A percentile compares a stretch with the other conserved stretches of the same genome.
Conservation (phyloP, 1,284 basidiomycete species). For the Microbotryomycetes sp. region DNA sequence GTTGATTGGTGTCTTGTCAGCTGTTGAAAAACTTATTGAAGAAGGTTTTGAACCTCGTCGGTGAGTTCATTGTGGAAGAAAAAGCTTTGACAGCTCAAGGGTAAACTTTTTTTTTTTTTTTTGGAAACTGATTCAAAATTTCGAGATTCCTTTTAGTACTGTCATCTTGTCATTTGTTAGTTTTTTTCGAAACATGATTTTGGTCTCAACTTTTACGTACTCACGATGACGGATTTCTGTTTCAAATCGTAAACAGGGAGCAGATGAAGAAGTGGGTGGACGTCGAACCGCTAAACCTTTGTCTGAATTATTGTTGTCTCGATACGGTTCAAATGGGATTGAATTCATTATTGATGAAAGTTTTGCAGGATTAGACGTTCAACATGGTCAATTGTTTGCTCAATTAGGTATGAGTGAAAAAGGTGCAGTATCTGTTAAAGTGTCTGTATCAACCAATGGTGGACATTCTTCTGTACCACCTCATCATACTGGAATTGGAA, state of each 20-base stretch:
- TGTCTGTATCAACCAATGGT: slow-evolving; percentile 35
- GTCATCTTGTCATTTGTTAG: slow-evolving; percentile 61
- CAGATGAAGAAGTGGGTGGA: slow-evolving; percentile 61
- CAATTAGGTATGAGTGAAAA: slow-evolving; percentile 48
- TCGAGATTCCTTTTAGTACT: too few species aligned
- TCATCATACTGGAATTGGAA: slow-evolving; percentile 51
- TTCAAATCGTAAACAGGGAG: too few species aligned
- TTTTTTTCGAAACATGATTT: too few species aligned
- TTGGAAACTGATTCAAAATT: not conserved
- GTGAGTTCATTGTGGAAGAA: slow-evolving; percentile 2
- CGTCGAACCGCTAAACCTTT: slow-evolving; percentile 55
- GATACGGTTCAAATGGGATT: slow-evolving; percentile 57
- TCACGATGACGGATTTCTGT: too few species aligned
- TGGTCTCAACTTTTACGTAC: too few species aligned
- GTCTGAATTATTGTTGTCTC: slow-evolving; percentile 48
- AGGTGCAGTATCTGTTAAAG: slow-evolving; percentile 38
- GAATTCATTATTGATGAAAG: slow-evolving; percentile 53
- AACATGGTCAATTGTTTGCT: slow-evolving; percentile 43
- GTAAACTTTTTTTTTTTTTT: too few species aligned
- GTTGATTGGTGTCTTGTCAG: slow-evolving; percentile 46
- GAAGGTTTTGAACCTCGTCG: slow-evolving; percentile 46
- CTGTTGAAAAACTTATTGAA: slow-evolving; percentile 49
- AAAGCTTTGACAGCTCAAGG: not conserved
- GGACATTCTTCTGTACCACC: slow-evolving; percentile 37
- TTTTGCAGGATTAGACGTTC: slow-evolving; percentile 42